A percentile compares a stretch with the other conserved stretches of the same genome.
Conservation (phyloP, 78 protist species). For the Dictyostelium brefeldianum region DNA sequence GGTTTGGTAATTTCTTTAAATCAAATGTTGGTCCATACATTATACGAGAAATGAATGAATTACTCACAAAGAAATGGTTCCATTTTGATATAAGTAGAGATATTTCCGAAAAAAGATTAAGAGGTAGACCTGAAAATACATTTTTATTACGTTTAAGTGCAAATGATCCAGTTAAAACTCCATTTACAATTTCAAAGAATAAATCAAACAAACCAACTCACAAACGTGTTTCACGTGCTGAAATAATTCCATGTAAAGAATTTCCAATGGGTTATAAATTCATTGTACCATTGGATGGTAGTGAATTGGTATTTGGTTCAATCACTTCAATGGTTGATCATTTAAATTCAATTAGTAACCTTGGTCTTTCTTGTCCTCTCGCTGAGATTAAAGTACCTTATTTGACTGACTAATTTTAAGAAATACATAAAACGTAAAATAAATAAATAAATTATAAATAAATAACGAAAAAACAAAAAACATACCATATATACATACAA, state of each 20-base stretch:
- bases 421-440: too few species aligned
- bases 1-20: constrained; percentile 79
- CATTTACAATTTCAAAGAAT: constrained; percentile 73
- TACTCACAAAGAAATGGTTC: constrained; percentile 73
- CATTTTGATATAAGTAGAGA: constrained; percentile 74
- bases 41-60: constrained; percentile 35
- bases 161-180: constrained; percentile 73
- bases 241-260: not conserved
- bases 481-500: too few species aligned
- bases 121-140: constrained; percentile 81
- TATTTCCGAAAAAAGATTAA: constrained; percentile 60
- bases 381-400: constrained; percentile 67
- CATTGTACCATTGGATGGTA: constrained; percentile 53
- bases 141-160: constrained; percentile 57
- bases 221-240: constrained; percentile 66
- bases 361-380: constrained; percentile 55
- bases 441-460: too few species aligned
- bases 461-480: too few species aligned
- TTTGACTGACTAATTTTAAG: constrained; percentile 33
- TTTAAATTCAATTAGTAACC: constrained; percentile 36
- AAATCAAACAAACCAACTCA: constrained; percentile 61
- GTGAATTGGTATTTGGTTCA: constrained; percentile 27
- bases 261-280: constrained; percentile 67
- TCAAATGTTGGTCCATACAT: constrained; percentile 20
- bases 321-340: constrained; percentile 30